phyloP scores from a whole-genome alignment of 371 early-diverging fungal species.

The Amoeboaphelidium occidentale region DNA sequence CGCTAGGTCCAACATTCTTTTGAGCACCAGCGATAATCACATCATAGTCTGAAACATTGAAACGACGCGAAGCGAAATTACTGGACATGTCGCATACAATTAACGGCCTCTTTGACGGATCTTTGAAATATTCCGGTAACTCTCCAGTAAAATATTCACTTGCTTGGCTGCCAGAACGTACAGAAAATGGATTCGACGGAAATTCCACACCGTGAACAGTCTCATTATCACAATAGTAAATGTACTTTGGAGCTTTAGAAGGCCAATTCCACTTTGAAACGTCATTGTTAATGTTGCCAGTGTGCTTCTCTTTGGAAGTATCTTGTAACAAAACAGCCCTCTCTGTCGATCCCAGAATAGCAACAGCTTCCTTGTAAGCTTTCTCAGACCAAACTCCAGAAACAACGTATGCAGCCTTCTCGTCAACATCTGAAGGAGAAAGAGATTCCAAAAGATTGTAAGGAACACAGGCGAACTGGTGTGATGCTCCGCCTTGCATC shows the following conservation, averaged over 20 bases:
- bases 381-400: conserved; percentile 80
- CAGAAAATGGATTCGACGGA: conserved; percentile 14
- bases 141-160: background rate
- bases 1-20: conserved; percentile 84
- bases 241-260: conserved; percentile 39
- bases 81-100: conserved; percentile 85
- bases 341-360: background rate
- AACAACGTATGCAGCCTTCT: conserved; percentile 55
- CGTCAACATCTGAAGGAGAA: background rate
- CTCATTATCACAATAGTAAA: conserved; percentile 91
- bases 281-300: too few species aligned
- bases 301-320: too few species aligned
- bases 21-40: conserved; percentile 86
- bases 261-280: conserved; percentile 33
- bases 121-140: conserved; percentile 1
- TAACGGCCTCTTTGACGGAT: conserved; percentile 5
- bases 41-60: conserved; percentile 59
- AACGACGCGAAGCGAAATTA: conserved; percentile 59
- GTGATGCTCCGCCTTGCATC: conserved; percentile 84
- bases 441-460: conserved; percentile 47
- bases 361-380: conserved; percentile 52
- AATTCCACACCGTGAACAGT: conserved; percentile 90
- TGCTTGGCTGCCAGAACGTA: conserved; percentile 1
- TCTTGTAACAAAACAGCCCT: background rate
- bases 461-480: conserved; percentile 66